These are phyloP conservation scores for Phytophthora crassamura DNA, from an alignment of 352 stramenopile species.

Conservation along the genomic window DNA sequence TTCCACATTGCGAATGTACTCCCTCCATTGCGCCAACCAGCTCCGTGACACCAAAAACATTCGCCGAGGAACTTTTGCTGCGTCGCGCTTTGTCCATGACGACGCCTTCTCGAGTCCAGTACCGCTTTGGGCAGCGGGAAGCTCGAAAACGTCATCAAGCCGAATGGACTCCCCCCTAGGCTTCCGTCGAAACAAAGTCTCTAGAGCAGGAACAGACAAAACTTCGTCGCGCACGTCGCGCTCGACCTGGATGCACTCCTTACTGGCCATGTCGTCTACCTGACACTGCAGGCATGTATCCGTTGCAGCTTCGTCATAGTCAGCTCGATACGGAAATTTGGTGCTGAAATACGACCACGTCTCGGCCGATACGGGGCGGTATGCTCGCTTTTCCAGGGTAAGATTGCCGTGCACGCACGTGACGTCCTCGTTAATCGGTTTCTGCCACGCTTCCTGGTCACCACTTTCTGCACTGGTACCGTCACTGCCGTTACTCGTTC, in stretches of 20 bases:
- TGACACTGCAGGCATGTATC: constrained; percentile 63
- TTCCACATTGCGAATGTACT: constrained; percentile 81
- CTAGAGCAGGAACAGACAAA: constrained; percentile 54
- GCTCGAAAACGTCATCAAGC: constrained; percentile 57
- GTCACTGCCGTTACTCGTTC: constrained; percentile 2
- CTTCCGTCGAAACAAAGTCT: constrained; percentile 61
- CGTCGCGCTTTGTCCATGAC: constrained; percentile 27
- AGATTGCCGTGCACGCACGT: constrained; percentile 71
- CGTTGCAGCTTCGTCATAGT: constrained; percentile 40
- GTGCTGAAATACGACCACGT: constrained; percentile 71
- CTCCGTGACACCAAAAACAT: constrained; percentile 67
- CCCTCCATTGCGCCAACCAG: constrained; percentile 72
- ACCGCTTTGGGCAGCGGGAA: constrained; percentile 25
- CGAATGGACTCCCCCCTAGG: constrained; percentile 41
- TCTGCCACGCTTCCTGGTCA: constrained; percentile 43
- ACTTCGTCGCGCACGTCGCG: constrained; percentile 65
- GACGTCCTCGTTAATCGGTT: constrained; percentile 77
- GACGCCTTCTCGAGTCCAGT: constrained; percentile 33
- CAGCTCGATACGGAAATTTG: constrained; percentile 58
- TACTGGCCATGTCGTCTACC: constrained; percentile 52
- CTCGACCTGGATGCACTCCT: constrained; percentile 62
- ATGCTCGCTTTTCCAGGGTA: constrained; percentile 72
- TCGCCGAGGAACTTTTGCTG: constrained; percentile 22
- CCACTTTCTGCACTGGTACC: constrained; percentile 14
- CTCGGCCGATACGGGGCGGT: constrained; percentile 51